Base-by-base conservation (phyloP, 345 rosid genomes). In the Microthlaspi erraticum region DNA sequence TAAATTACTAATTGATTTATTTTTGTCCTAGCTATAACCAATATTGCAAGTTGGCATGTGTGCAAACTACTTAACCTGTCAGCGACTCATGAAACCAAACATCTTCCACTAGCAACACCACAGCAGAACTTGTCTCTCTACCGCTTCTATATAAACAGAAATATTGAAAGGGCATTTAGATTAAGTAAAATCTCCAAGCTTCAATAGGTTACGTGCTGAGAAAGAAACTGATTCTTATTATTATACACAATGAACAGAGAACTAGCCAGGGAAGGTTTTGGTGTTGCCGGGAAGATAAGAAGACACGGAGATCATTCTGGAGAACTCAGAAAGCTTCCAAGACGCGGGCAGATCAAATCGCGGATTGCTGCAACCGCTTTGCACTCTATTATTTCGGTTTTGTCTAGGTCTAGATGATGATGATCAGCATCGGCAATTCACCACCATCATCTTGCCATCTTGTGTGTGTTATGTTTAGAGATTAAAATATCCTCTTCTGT, bases 41-140 rank as follows among this genome's bases (percentile, higher is more conserved):
- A 71, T 62, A 20, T 52, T 42, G 46, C 75, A 71, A 71, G 69
- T 61, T 54, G 69, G 68, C 69, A 71, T 71, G 69, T 71, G 62
- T 14, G 55, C 46, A 62, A 52, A 71, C 69, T 19, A 62, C 69
- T 71, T 62, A 71, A 53, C 69, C 46, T 61, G 55, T 61, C 69
- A 43, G 54, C 18, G 11, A 61, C 46, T 52, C 19, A 19, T 33
- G 62, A 71, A 62, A 52, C 68, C 48, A 62, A 62, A 54, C 69
- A 53, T 61, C 53, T 71, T 62, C 45, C 37, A 71, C 69, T 71
- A 62, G 55, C 55, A 50, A 60, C 54, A 71, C 46, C 59, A 60
- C 54, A 71, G 18, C 59, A 52, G 1, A 71, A 31, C 19, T 6
- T 14, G 49, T 36, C 19, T 46, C 56, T 23, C 57, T 19, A 42